Conservation (phyloP, 163 green algal species). For the Scenedesmus sp. region DNA sequence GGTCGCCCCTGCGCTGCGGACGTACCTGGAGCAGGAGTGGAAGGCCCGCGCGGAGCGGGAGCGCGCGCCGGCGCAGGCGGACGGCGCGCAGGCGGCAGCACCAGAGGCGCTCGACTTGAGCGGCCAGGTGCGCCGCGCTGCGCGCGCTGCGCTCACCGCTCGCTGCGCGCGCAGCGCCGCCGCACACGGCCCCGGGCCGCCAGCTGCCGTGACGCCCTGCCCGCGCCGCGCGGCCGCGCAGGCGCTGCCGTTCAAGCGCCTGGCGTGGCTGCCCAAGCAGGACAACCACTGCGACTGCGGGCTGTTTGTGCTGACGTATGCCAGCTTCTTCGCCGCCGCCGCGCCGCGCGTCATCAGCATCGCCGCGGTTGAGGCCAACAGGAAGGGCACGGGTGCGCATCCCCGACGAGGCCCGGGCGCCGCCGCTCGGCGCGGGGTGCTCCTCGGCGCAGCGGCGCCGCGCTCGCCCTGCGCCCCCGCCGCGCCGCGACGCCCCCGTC, state of each 20-base stretch:
- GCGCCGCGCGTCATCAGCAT: constrained; percentile 38
- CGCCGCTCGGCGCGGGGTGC: background rate
- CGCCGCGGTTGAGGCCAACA: background rate
- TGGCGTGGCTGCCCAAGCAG: constrained; percentile 66
- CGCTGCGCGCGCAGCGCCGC: no score
- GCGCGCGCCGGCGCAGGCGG: constrained; percentile 46
- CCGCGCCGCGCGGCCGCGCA: background rate
- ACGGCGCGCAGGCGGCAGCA: background rate
- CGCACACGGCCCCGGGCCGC: no score
- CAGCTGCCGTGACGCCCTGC: background rate
- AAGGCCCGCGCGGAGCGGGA: no score
- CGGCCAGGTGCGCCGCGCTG: background rate
- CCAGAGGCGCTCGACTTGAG: background rate
- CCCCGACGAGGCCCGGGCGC: background rate
- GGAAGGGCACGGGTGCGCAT: background rate
- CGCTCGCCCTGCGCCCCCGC: background rate
- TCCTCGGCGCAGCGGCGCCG: background rate
- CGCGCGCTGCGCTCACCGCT: background rate
- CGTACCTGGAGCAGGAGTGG: constrained; percentile 86
- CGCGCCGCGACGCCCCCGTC: background rate
- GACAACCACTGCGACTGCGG: constrained; percentile 95
- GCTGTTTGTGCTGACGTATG: constrained; percentile 89
- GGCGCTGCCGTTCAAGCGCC: background rate
- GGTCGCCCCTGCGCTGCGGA: constrained; percentile 66
- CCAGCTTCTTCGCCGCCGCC: constrained; percentile 81